Evolutionary conservation across 2,329 filamentous ascomycete species (phyloP), one percentile per base, ranked within the genome.

Genomic region (Cladosporium sp.): DNA sequence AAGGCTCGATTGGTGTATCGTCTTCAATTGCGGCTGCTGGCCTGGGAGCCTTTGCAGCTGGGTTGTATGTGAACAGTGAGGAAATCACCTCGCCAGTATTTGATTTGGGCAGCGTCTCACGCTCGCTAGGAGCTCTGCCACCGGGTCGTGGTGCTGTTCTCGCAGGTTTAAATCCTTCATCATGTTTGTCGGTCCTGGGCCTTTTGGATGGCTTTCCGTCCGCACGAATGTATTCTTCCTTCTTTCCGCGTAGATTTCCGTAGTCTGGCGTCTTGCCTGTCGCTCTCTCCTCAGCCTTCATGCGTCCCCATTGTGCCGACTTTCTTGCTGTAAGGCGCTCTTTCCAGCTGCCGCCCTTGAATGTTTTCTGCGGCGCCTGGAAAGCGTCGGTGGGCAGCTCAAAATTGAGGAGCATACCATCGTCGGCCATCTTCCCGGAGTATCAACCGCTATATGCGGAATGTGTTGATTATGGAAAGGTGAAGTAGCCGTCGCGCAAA

Each of bases 361-460:
- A 90, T 56, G 77, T 81, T 64, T 80, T 79, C 80, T 82, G 78
- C 12, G 88, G 82, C 64, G 80, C 78, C 80, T 82, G 78, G 17
- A 89, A 83, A 17, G 78, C 82, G 60, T 90, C 85, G 25, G 84
- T 82, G 3, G 68, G 66, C 58, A 96, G 78, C 66, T 91, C 86
- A 71, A 97, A 97, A 68, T 97, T 97, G 70, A 97, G 79, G 58
- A 97, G 83, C 84, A 99, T 89, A 65, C 91, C 91, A 85, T 96
- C 90, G 78, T 97, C 92, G 52, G 90, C 90, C 92, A 97, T 97
- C 22, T 36, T 61, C 36, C 32, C 52, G 6, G 15, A 15, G 15
- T 0, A 20, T 37, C 12, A 24, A 10, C 24, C 45, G 42, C 22
- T 4, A 20, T 17, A 7, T 39, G 39, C 42, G 56, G 40, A 48